A percentile compares a stretch with the other conserved stretches of the same genome.
These are phyloP conservation scores for Pelagomonas calceolata DNA, from an alignment of 108 stramenopile species.

Conservation along the genomic window DNA sequence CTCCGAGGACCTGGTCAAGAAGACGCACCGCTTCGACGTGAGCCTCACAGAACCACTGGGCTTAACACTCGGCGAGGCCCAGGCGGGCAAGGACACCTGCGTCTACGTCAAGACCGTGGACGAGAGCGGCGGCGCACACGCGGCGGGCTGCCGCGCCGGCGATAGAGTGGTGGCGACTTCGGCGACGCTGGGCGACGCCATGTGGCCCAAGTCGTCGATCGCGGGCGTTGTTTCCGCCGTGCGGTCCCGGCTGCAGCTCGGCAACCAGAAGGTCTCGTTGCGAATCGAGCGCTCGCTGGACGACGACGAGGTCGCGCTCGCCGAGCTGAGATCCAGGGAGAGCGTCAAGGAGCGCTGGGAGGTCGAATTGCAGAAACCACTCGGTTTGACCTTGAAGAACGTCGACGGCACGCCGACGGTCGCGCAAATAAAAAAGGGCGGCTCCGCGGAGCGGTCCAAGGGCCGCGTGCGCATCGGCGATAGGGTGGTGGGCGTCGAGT, in stretches of 20 bases:
- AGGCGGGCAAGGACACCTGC: not conserved
- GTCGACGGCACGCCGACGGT: not conserved
- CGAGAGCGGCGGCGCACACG: not conserved
- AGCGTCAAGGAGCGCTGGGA: not conserved
- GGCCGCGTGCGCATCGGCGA: not conserved
- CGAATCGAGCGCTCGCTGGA: not conserved
- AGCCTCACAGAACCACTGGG: not conserved
- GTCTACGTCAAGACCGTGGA: not conserved
- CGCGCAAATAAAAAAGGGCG: not conserved
- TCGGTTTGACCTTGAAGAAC: not conserved
- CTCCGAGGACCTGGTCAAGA: no score
- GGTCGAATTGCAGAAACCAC: not conserved
- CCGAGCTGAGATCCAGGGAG: not conserved
- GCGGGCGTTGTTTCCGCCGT: slow-evolving; percentile 68
- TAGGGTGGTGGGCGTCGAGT: not conserved
- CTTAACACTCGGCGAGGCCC: not conserved
- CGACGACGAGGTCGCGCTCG: not conserved
- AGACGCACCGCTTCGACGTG: not conserved
- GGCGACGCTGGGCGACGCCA: slow-evolving; percentile 50
- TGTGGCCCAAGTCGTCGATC: slow-evolving; percentile 72
- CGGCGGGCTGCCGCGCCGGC: not conserved
- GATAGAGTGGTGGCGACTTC: slow-evolving; percentile 47
- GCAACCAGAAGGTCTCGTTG: not conserved
- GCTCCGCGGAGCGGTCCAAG: not conserved
- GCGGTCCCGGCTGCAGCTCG: slow-evolving; percentile 50